These are phyloP conservation scores for Cryptococcus maquisensis DNA, from an alignment of 1,284 basidiomycete species.

Conservation along the genomic window DNA sequence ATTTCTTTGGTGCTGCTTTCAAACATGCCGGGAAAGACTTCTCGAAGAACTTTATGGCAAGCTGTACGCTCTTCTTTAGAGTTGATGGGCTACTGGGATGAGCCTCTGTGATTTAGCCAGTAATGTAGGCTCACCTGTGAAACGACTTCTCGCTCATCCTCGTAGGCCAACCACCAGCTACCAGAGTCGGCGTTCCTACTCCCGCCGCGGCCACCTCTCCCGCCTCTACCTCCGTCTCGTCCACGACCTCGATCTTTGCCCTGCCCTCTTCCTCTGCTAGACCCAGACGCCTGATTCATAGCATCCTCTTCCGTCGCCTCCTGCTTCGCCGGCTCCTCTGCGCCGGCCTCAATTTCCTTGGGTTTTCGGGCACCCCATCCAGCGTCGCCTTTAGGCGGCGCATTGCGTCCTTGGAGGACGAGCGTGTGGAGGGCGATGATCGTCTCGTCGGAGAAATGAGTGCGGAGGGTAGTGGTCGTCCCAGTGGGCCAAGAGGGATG, in stretches of 20 bases:
- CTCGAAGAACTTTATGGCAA: conserved; percentile 75
- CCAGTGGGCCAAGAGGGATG: conserved; percentile 61
- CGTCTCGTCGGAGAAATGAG: conserved; percentile 61
- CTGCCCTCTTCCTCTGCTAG: conserved; percentile 31
- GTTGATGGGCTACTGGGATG: conserved; percentile 61
- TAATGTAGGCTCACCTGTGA: conserved; percentile 60
- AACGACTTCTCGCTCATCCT: conserved; percentile 68
- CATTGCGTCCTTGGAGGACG: conserved; percentile 71
- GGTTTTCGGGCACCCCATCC: conserved; percentile 50
- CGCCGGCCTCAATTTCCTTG: conserved; percentile 25
- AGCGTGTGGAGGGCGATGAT: conserved; percentile 65
- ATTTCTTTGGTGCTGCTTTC: conserved; percentile 55
- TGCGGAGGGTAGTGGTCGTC: conserved; percentile 57
- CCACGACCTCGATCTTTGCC: conserved; percentile 39
- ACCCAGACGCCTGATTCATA: conserved; percentile 12
- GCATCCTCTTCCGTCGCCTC: conserved; percentile 23
- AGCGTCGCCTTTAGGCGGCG: conserved; percentile 52
- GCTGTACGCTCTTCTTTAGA: conserved; percentile 76
- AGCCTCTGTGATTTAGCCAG: not conserved
- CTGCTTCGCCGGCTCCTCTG: conserved; percentile 38
- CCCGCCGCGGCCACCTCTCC: conserved; percentile 51
- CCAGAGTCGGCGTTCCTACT: conserved; percentile 50
- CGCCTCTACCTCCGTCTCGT: conserved; percentile 43
- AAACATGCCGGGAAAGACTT: conserved; percentile 74
- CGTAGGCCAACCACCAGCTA: conserved; percentile 34